phyloP scores from a whole-genome alignment of 805 yeast species.

The Candida arabinofermentans region DNA sequence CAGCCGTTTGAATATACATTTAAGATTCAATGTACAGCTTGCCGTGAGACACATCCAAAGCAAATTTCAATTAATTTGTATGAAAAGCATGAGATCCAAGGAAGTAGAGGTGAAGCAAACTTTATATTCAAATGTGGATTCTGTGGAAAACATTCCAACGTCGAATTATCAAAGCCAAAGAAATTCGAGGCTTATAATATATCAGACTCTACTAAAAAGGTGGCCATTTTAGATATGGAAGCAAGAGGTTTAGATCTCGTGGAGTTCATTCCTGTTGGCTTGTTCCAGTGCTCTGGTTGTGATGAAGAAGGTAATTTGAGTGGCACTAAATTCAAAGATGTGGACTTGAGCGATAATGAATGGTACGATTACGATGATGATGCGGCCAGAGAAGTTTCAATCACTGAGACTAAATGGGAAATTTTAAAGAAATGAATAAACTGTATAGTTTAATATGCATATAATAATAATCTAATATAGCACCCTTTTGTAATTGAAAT shows the following conservation, averaged over 20 bases:
- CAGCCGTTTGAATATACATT: slow-evolving; percentile 75
- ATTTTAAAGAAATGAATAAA: slow-evolving; percentile 30
- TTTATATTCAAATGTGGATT: slow-evolving; percentile 54
- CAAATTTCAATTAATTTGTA: slow-evolving; percentile 62
- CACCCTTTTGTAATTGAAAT: too few relatives aligned
- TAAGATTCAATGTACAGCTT: slow-evolving; percentile 67
- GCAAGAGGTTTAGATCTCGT: slow-evolving; percentile 78
- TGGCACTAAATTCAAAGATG: slow-evolving; percentile 50
- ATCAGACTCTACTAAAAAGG: slow-evolving; percentile 42
- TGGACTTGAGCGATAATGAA: slow-evolving; percentile 75
- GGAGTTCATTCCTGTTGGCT: slow-evolving; percentile 64
- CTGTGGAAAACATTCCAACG: slow-evolving; percentile 23
- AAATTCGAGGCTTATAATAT: slow-evolving; percentile 27
- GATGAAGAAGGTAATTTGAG: slow-evolving; percentile 25
- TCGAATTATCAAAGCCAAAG: slow-evolving; percentile 23
- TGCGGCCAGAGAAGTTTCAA: slow-evolving; percentile 72
- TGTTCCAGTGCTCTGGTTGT: slow-evolving; percentile 50
- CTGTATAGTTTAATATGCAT: not conserved
- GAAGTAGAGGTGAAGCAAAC: slow-evolving; percentile 79
- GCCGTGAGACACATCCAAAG: slow-evolving; percentile 75
- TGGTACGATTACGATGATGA: slow-evolving; percentile 96
- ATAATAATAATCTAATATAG: not conserved
- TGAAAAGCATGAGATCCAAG: slow-evolving; percentile 61
- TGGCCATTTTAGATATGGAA: slow-evolving; percentile 63
- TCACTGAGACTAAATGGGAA: slow-evolving; percentile 70